Evolutionary conservation across 257 asterid species (phyloP), one percentile per base, ranked within the genome.

Genomic region (Solanum neorickii): DNA sequence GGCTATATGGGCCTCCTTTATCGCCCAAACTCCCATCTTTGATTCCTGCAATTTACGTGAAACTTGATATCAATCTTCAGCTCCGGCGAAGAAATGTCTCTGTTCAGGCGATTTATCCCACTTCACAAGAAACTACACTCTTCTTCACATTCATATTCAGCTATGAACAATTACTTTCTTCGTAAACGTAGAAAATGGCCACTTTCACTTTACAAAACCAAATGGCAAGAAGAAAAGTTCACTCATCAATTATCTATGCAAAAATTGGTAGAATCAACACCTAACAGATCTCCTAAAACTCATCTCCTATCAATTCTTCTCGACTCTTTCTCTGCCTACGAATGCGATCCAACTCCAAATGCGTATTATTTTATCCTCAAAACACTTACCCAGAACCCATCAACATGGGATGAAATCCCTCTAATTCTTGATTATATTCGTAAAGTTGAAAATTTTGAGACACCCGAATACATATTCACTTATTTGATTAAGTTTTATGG

Each of bases 141-240:
- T 42, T 44, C 33, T 86, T 87, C 90, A 7, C 86, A 83, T 37
- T 87, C 93, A 39, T 89, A 91, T 12, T 85, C 93, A 73, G 82
- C 93, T 44, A 10, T 87, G 83, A 87, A 87, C 89, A 92, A 93
- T 62, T 93, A 91, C 86, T 91, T 89, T 41, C 88, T 93, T 6
- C 83, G 97, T 39, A 93, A 95, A 90, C 86, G 92, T 87, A 93
- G 98, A 90, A 96, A 93, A 91, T 96, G 98, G 93, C 98, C 95
- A 12, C 89, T 89, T 68, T 90, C 93, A 82, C 93, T 97, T 9
- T 88, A 83, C 96, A 88, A 89, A 77, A 59, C 90, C 35, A 86
- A 92, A 72, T 88, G 93, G 92, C 88, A 87, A 42, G 90, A 88
- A 42, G 90, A 93, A 42, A 59, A 84, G 12, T 91, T 96, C 18